These are phyloP conservation scores for Circinella minor DNA, from an alignment of 371 early-diverging fungal genomes.

Conservation along the genomic window DNA sequence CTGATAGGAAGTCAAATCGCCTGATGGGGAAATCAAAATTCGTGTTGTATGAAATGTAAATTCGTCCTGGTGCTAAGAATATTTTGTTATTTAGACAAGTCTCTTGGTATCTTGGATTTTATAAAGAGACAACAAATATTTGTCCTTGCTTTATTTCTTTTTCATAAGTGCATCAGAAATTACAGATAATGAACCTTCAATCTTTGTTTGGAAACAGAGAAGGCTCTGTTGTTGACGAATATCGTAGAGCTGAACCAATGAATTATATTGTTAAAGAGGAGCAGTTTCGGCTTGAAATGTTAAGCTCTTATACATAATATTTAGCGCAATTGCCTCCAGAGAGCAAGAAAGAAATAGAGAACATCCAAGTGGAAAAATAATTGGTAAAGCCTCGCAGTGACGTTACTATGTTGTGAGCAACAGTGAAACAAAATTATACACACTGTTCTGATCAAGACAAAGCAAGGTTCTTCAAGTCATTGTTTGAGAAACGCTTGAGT, in stretches of 20 bases:
- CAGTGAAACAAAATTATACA: constrained; percentile 20
- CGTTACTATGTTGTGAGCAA: constrained; percentile 16
- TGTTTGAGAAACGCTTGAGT: constrained; percentile 19
- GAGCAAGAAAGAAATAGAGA: constrained; percentile 8
- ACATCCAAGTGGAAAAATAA: constrained; percentile 16
- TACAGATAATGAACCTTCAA: constrained; percentile 21
- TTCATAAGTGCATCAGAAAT: not conserved
- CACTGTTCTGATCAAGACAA: constrained; percentile 20
- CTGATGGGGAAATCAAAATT: too few relatives aligned
- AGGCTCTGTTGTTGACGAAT: constrained; percentile 17
- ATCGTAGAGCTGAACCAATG: constrained; percentile 12
- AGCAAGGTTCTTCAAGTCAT: constrained; percentile 12
- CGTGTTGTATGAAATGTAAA: too few relatives aligned
- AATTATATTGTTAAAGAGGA: constrained; percentile 24
- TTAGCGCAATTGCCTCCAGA: constrained; percentile 16
- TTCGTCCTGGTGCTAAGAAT: too few relatives aligned
- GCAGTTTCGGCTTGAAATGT: constrained; percentile 21
- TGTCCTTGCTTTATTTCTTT: constrained; percentile 1
- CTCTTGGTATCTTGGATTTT: too few relatives aligned
- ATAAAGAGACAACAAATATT: not conserved
- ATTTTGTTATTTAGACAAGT: too few relatives aligned
- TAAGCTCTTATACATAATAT: constrained; percentile 22
- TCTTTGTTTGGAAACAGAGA: constrained; percentile 18
- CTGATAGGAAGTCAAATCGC: too few relatives aligned
- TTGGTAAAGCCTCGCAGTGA: constrained; percentile 13